Percentiles rank a stretch among this genome's conserved stretches.
Evolutionary conservation across 371 early-diverging fungal species (phyloP).

Genomic region (Dentiscutata heterogama): DNA sequence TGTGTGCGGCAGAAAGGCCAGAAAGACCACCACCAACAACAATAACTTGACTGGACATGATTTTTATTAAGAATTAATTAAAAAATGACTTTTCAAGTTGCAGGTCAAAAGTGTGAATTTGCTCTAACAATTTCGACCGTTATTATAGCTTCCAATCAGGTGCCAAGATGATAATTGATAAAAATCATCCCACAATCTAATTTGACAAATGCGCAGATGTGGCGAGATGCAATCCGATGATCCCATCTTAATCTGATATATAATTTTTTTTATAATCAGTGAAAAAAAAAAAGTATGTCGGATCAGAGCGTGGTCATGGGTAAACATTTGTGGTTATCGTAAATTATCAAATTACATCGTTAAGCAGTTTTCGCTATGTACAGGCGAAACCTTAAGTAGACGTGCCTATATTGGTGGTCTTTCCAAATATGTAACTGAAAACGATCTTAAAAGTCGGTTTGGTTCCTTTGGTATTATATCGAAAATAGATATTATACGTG

Average conservation of each 20-base stretch:
- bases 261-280: not conserved
- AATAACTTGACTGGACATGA: slow-evolving; percentile 74
- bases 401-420: slow-evolving; percentile 85
- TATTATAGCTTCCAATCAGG: not conserved
- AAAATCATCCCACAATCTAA: not conserved
- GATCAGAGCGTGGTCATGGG: not conserved
- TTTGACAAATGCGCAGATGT: not conserved
- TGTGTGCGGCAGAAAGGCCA: slow-evolving; percentile 91
- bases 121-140: not conserved
- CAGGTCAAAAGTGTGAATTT: not conserved
- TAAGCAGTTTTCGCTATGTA: not conserved
- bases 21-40: slow-evolving; percentile 94
- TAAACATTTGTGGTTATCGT: not conserved
- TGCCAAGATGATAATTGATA: not conserved
- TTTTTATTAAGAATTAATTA: no score
- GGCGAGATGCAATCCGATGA: not conserved
- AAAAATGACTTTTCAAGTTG: no score
- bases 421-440: slow-evolving; percentile 63
- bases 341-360: not conserved
- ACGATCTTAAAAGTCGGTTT: slow-evolving; percentile 74
- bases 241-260: not conserved
- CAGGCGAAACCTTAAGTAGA: slow-evolving; percentile 44
- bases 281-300: not conserved
- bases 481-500: slow-evolving; percentile 63
- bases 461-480: slow-evolving; percentile 73